Percentiles rank a stretch among this genome's conserved stretches.
Evolutionary conservation across 441 rosid genomes (phyloP).

Genomic region (Erodium chrysanthum): DNA sequence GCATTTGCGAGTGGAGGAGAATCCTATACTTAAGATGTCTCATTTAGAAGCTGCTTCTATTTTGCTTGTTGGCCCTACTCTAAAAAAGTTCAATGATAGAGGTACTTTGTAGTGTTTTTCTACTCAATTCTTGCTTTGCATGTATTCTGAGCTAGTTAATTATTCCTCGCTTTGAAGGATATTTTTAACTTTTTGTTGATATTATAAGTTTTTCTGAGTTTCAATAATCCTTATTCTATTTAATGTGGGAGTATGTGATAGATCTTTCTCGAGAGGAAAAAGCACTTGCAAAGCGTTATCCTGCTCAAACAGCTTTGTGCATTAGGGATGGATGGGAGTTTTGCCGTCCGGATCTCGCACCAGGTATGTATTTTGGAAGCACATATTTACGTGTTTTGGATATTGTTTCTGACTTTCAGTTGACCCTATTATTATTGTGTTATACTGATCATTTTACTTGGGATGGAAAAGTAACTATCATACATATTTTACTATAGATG

Average conservation of each 20-base stretch:
- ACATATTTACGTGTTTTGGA: not conserved
- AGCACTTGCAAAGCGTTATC: conserved; percentile 78
- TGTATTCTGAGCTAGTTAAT: conserved; percentile 3
- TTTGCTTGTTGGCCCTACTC: conserved; percentile 86
- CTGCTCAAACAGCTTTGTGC: conserved; percentile 77
- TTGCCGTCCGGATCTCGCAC: conserved; percentile 75
- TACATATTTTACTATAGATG: not conserved
- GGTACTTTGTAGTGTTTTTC: conserved; percentile 34
- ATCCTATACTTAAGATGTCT: conserved; percentile 87
- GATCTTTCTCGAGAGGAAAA: conserved; percentile 89
- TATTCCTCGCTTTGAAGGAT: conserved; percentile 8
- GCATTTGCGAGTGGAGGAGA: conserved; percentile 99
- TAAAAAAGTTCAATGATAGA: conserved; percentile 97
- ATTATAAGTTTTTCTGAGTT: conserved; percentile 12
- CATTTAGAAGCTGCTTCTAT: conserved; percentile 94
- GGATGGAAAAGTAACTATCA: not conserved
- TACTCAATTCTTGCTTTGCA: not conserved
- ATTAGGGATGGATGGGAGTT: conserved; percentile 97
- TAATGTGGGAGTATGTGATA: conserved; percentile 28
- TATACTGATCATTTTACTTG: not conserved
- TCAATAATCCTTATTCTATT: conserved; percentile 9
- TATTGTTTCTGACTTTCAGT: not conserved
- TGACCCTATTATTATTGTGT: not conserved
- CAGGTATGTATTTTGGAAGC: conserved; percentile 41
- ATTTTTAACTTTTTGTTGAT: not conserved